A percentile compares a stretch with the other conserved stretches of the same genome.
Evolutionary conservation across 2,329 filamentous ascomycete species (phyloP).

Genomic region (Penicillium psychrosexuale): DNA sequence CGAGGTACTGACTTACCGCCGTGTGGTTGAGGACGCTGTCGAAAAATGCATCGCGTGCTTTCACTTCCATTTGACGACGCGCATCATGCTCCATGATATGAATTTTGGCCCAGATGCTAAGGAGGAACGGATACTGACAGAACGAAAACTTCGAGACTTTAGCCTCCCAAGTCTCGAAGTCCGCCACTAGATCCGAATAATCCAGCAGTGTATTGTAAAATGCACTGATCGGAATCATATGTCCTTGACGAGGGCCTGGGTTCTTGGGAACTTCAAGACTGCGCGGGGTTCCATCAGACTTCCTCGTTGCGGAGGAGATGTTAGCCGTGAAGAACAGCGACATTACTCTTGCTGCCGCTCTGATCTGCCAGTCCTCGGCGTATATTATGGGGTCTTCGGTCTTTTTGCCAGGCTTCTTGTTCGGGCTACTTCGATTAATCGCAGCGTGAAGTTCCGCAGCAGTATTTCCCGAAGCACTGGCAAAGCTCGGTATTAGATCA

Average conservation of each 20-base stretch:
- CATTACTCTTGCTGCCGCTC: constrained; percentile 74
- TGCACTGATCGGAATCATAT: constrained; percentile 72
- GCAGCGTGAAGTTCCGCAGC: constrained; percentile 74
- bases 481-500: constrained; percentile 67
- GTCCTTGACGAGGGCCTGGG: constrained; percentile 54
- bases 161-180: constrained; percentile 85
- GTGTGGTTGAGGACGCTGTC: constrained; percentile 77
- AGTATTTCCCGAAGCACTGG: constrained; percentile 59
- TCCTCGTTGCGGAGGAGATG: constrained; percentile 49
- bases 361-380: constrained; percentile 85
- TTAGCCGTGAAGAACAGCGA: constrained; percentile 80
- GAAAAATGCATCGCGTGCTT: constrained; percentile 86
- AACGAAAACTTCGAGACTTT: constrained; percentile 74
- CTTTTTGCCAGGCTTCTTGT: constrained; percentile 56
- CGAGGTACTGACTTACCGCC: constrained; percentile 71
- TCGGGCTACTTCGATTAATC: constrained; percentile 51
- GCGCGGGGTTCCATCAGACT: constrained; percentile 31
- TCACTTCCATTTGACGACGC: constrained; percentile 81
- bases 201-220: constrained; percentile 89
- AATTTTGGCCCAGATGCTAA: constrained; percentile 91
- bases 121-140: constrained; percentile 86
- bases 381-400: constrained; percentile 58
- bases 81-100: constrained; percentile 86
- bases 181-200: constrained; percentile 76
- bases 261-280: constrained; percentile 27